phyloP scores from a whole-genome alignment of 1,284 basidiomycete genomes.

The Irpex rosettiformis region DNA sequence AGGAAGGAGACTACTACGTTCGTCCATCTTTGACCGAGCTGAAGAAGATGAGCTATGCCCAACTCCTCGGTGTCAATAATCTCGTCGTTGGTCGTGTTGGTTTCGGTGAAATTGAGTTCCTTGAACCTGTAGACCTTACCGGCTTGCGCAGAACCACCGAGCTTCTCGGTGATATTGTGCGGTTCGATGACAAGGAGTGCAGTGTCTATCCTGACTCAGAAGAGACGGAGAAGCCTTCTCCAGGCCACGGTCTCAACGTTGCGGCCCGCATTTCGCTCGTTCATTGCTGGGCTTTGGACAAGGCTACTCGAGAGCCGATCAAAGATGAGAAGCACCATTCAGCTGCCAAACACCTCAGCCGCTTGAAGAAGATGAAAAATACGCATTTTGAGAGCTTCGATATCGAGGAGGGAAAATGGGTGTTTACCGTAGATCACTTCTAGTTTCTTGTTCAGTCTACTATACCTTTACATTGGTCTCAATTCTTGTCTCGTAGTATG shows the following conservation, averaged over 20 bases:
- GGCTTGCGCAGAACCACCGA: slow-evolving; percentile 77
- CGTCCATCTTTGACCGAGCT: slow-evolving; percentile 75
- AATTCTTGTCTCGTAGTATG: background rate
- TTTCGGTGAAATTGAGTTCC: slow-evolving; percentile 88
- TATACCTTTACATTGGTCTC: background rate
- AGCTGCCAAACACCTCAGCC: slow-evolving; percentile 77
- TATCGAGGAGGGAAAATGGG: slow-evolving; percentile 83
- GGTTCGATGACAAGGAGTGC: slow-evolving; percentile 90
- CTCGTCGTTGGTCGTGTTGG: slow-evolving; percentile 90
- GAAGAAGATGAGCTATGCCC: slow-evolving; percentile 65
- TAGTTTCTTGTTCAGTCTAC: slow-evolving; percentile 21
- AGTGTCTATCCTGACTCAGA: slow-evolving; percentile 91
- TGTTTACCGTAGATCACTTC: slow-evolving; percentile 93
- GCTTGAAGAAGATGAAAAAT: slow-evolving; percentile 81
- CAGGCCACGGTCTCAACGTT: slow-evolving; percentile 89
- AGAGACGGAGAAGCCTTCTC: slow-evolving; percentile 74
- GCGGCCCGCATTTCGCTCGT: slow-evolving; percentile 79
- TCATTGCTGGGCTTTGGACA: slow-evolving; percentile 88
- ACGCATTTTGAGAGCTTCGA: slow-evolving; percentile 87
- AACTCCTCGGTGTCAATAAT: slow-evolving; percentile 67
- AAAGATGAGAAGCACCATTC: slow-evolving; percentile 78
- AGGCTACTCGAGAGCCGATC: slow-evolving; percentile 88
- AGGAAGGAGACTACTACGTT: slow-evolving; percentile 89
- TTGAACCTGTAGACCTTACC: slow-evolving; percentile 91
- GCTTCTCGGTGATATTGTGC: slow-evolving; percentile 84